Percentiles rank a stretch among this genome's conserved stretches.
These are phyloP conservation scores for Metschnikowia colocasiae DNA, from an alignment of 805 yeast species.

Conservation along the genomic window DNA sequence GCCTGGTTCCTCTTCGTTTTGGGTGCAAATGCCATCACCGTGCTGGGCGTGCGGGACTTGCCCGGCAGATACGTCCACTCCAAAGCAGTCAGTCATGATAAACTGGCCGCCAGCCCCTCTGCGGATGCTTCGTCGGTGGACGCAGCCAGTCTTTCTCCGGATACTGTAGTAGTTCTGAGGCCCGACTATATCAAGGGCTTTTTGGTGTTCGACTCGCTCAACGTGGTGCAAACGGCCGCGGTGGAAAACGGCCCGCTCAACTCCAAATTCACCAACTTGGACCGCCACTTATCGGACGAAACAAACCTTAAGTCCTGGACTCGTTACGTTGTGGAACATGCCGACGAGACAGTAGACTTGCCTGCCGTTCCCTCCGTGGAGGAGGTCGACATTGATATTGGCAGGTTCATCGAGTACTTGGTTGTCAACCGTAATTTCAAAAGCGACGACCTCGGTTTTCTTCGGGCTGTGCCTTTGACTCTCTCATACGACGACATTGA, in stretches of 20 bases:
- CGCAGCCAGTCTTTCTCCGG: constrained; percentile 8
- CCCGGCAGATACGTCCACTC: constrained; percentile 14
- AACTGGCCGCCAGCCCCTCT: not conserved
- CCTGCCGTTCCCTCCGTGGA: constrained; percentile 4
- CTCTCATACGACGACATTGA: constrained; percentile 39
- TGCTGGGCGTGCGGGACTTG: constrained; percentile 13
- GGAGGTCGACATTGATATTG: constrained; percentile 23
- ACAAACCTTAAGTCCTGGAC: constrained; percentile 27
- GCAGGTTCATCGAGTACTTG: constrained; percentile 30
- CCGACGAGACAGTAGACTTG: constrained; percentile 6
- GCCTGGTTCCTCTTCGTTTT: constrained; percentile 5
- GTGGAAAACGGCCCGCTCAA: constrained; percentile 17
- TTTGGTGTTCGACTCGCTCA: constrained; percentile 18
- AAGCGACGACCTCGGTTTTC: constrained; percentile 25
- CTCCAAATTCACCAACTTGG: constrained; percentile 28
- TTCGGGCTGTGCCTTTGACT: constrained; percentile 27
- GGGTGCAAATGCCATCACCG: constrained; percentile 8
- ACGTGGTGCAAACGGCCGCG: constrained; percentile 5
- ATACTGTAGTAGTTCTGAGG: constrained; percentile 13
- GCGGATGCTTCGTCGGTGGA: not conserved
- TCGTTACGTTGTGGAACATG: constrained; percentile 20
- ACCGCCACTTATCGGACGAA: constrained; percentile 22
- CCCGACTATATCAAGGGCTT: constrained; percentile 27
- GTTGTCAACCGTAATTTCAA: constrained; percentile 27
- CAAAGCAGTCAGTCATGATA: not conserved